Conservation (phyloP, 768 basidiomycete species). For the Dictyophora rubrovolvata region DNA sequence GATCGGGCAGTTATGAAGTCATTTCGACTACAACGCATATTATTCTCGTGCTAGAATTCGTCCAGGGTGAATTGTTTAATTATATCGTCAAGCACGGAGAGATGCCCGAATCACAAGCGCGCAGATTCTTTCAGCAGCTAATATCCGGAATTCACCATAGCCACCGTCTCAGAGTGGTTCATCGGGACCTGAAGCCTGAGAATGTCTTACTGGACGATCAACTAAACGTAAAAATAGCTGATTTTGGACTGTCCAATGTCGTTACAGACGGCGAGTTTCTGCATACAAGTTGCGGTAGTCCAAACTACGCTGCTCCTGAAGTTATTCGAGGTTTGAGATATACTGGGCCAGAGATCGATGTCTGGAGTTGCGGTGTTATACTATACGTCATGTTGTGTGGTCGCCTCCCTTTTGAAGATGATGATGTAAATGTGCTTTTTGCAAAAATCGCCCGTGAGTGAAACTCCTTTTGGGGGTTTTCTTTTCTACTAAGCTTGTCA, state of each 20-base stretch:
- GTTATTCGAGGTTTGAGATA: slow-evolving; percentile 94
- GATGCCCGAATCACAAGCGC: slow-evolving; percentile 79
- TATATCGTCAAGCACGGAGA: slow-evolving; percentile 93
- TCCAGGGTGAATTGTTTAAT: slow-evolving; percentile 94
- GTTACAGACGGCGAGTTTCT: slow-evolving; percentile 96
- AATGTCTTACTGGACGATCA: slow-evolving; percentile 82
- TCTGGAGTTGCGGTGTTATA: slow-evolving; percentile 99
- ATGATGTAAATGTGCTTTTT: slow-evolving; percentile 86
- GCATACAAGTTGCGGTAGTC: slow-evolving; percentile 95
- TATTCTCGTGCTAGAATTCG: slow-evolving; percentile 96
- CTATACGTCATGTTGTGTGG: slow-evolving; percentile 97
- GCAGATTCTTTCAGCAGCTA: slow-evolving; percentile 97
- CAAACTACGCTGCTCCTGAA: slow-evolving; percentile 98
- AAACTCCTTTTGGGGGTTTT: neutral
- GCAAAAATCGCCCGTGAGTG: slow-evolving; percentile 83
- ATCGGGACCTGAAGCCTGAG: slow-evolving; percentile 96
- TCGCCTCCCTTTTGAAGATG: slow-evolving; percentile 92
- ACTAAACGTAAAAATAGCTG: slow-evolving; percentile 94
- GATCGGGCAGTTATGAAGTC: slow-evolving; percentile 54
- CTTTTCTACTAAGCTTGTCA: neutral
- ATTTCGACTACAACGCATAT: slow-evolving; percentile 94
- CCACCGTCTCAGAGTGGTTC: slow-evolving; percentile 93
- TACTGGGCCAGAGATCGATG: slow-evolving; percentile 96
- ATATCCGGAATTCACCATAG: slow-evolving; percentile 97
- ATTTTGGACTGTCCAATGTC: slow-evolving; percentile 94